A percentile compares a stretch with the other conserved stretches of the same genome.
phyloP scores from a whole-genome alignment of 805 yeast genomes.

The Schizosaccharomyces octosporus region DNA sequence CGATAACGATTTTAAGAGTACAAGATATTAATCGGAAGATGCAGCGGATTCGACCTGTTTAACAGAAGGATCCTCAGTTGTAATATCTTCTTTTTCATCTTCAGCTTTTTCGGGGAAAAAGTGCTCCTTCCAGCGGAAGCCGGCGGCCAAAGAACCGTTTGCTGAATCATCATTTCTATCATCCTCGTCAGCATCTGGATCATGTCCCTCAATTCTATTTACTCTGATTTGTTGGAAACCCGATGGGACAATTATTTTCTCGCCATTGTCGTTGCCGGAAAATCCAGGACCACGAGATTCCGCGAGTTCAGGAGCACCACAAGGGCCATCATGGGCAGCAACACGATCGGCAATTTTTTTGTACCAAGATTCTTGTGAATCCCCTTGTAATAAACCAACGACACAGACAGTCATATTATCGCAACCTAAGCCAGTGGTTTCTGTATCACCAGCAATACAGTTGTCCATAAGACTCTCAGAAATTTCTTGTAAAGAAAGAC shows the following conservation, averaged over 20 bases:
- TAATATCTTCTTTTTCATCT: background rate
- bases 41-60: background rate
- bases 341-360: slow-evolving; percentile 23
- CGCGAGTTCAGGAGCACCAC: slow-evolving; percentile 14
- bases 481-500: slow-evolving; percentile 41
- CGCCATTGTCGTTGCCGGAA: background rate
- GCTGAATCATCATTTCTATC: background rate
- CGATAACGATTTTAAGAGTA: background rate
- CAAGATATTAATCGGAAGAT: background rate
- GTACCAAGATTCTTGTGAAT: slow-evolving; percentile 48
- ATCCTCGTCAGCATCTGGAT: background rate
- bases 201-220: background rate
- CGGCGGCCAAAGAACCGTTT: background rate
- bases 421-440: slow-evolving; percentile 89
- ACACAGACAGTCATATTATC: slow-evolving; percentile 89
- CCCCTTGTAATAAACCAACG: slow-evolving; percentile 53
- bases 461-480: slow-evolving; percentile 81
- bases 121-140: background rate
- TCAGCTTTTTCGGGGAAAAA: background rate
- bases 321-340: slow-evolving; percentile 24
- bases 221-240: background rate
- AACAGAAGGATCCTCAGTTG: background rate
- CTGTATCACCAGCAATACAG: slow-evolving; percentile 82
- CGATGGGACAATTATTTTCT: background rate
- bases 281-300: background rate